phyloP scores from a whole-genome alignment of 164 flowering plant species.

The Chimonanthus praecox region DNA sequence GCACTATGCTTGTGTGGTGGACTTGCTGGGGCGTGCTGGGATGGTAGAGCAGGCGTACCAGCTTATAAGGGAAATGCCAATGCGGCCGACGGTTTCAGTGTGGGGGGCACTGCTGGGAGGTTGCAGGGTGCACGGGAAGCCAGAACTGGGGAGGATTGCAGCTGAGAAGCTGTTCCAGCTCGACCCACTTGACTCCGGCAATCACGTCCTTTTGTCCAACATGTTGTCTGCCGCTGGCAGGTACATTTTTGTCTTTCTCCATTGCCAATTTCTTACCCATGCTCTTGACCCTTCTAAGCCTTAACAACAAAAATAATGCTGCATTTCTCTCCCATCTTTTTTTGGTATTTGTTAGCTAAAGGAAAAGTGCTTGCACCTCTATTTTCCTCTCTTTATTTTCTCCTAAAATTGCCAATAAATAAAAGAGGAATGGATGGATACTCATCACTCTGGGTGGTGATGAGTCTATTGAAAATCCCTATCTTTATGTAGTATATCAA shows the following conservation, averaged over 20 bases:
- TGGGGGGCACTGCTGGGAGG: slow-evolving; percentile 89
- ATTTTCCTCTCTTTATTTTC: background rate
- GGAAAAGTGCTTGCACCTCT: background rate
- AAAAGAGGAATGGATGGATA: no score
- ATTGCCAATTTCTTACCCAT: no score
- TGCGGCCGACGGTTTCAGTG: slow-evolving; percentile 58
- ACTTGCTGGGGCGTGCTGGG: slow-evolving; percentile 78
- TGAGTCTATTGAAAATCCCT: no score
- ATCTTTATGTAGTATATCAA: no score
- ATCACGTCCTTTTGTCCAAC: slow-evolving; percentile 77
- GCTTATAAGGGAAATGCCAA: slow-evolving; percentile 55
- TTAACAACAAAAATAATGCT: background rate
- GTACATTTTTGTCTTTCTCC: slow-evolving; percentile 17
- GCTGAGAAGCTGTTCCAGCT: slow-evolving; percentile 66
- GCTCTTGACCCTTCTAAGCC: background rate
- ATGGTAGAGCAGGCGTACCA: slow-evolving; percentile 64
- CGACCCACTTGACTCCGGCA: slow-evolving; percentile 84
- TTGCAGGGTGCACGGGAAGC: slow-evolving; percentile 59
- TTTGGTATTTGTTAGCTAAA: background rate
- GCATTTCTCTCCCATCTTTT: no score
- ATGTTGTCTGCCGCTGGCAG: slow-evolving; percentile 75
- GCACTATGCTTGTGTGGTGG: slow-evolving; percentile 91
- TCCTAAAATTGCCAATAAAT: no score
- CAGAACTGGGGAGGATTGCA: slow-evolving; percentile 60
- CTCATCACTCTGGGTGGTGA: no score